Evolutionary conservation across 2,329 filamentous ascomycete species (phyloP), one percentile per base, ranked within the genome.

Genomic region (Hysterium pulicare): DNA sequence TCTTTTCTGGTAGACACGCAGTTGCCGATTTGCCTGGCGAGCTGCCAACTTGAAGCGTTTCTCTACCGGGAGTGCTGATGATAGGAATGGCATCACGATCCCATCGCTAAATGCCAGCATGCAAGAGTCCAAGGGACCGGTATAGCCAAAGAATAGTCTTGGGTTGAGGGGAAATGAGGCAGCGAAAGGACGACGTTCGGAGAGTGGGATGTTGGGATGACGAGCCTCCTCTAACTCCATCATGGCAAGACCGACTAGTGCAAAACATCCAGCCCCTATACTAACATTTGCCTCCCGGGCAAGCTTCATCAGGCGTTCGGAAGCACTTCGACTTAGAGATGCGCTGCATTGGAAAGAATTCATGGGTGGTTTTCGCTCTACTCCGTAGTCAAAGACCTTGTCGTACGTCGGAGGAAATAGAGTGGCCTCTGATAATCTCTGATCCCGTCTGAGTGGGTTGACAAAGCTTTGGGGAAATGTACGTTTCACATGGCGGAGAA

Each of bases 101-200:
- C 71, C 71, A 34, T 73, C 71, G 50, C 61, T 65, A 54, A 75
- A 75, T 5, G 70, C 66, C 3, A 75, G 57, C 71, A 74, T 74
- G 43, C 71, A 69, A 21, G 62, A 68, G 23, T 74, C 67, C 1
- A 70, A 58, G 1, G 62, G 55, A n/a, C 58, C 56, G 2, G 59
- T 55, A 39, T 61, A 59, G 31, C 59, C 54, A 42, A 74, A 71
- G 52, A 69, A 70, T 2, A 68, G 61, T 6, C 71, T 68, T 1
- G 72, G 72, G 42, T 74, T 73, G 13, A 74, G 57, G 0, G 72
- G 71, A 40, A 74, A 75, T 10, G 68, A 70, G 3, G 67, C 69
- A 20, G 67, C 66, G 55, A 74, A 73, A 6, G 68, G 61, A 15
- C 53, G 55, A 16, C 62, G 62, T n/a, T 64, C 35, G 8, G 48